phyloP scores from a whole-genome alignment of 306 rosid genomes.

The Neltuma alba region DNA sequence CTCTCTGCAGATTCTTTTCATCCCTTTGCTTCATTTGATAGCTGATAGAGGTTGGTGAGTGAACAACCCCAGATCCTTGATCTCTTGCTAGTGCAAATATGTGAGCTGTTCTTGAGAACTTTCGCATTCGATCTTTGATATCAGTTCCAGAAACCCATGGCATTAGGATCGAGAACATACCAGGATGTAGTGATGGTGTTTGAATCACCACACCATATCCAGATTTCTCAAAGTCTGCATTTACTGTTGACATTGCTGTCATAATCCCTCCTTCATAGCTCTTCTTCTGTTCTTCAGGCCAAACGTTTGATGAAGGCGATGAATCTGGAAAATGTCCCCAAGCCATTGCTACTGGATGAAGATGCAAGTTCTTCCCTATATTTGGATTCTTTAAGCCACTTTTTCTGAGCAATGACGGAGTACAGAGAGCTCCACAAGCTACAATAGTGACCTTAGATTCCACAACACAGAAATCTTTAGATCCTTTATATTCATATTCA shows the following conservation, averaged over 20 bases:
- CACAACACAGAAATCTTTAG: conserved; percentile 57
- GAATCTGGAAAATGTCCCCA: conserved; percentile 85
- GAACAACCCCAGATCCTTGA: conserved; percentile 65
- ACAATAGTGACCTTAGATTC: conserved; percentile 75
- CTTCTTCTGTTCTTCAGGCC: conserved; percentile 66
- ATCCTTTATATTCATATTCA: conserved; percentile 44
- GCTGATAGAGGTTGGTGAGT: conserved; percentile 42
- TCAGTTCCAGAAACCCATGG: conserved; percentile 80
- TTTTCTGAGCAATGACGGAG: conserved; percentile 62
- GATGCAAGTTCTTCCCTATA: conserved; percentile 74
- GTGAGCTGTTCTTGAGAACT: conserved; percentile 72
- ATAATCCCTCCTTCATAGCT: conserved; percentile 91
- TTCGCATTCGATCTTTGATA: conserved; percentile 63
- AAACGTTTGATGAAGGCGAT: conserved; percentile 31
- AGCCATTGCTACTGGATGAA: conserved; percentile 82
- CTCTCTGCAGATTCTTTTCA: conserved; percentile 52
- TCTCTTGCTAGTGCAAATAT: conserved; percentile 83
- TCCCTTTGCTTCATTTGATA: conserved; percentile 51
- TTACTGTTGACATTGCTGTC: conserved; percentile 84
- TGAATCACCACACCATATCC: conserved; percentile 77
- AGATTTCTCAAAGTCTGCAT: conserved; percentile 48
- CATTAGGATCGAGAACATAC: conserved; percentile 72
- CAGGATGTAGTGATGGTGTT: conserved; percentile 84
- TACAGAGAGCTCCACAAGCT: conserved; percentile 81
- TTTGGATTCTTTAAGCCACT: conserved; percentile 71